Evolutionary conservation across 2,329 filamentous ascomycete genomes (phyloP).

Genomic region (Colletotrichum scovillei): DNA sequence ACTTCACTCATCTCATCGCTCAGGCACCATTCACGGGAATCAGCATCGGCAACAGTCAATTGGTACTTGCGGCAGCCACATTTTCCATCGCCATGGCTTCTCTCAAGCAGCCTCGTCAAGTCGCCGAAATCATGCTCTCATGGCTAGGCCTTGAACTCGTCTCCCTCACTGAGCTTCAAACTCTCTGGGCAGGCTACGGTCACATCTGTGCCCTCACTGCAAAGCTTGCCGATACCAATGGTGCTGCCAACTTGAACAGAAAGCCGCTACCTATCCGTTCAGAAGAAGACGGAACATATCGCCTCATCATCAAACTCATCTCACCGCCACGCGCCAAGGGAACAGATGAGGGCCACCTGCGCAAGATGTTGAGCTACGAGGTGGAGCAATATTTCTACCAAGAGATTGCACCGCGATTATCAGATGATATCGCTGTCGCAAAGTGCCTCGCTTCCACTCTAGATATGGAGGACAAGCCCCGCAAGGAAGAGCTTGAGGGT

Average conservation of each 20-base stretch:
- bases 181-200: conserved; percentile 64
- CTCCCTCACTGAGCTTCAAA: conserved; percentile 52
- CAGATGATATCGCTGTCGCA: conserved; percentile 58
- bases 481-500: conserved; percentile 46
- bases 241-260: background rate
- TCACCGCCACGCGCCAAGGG: conserved; percentile 55
- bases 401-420: conserved; percentile 62
- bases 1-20: conserved; percentile 21
- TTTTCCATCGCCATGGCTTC: conserved; percentile 14
- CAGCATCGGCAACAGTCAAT: background rate
- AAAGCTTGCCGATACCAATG: conserved; percentile 37
- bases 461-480: conserved; percentile 39
- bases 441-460: conserved; percentile 59
- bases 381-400: conserved; percentile 76
- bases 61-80: background rate
- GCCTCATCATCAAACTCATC: conserved; percentile 70
- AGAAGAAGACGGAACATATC: conserved; percentile 41
- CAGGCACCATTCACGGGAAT: background rate
- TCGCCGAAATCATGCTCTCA: conserved; percentile 53
- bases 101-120: conserved; percentile 42
- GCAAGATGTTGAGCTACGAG: conserved; percentile 75
- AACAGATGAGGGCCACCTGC: conserved; percentile 69
- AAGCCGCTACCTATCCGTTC: conserved; percentile 37
- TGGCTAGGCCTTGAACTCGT: conserved; percentile 53
- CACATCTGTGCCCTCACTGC: conserved; percentile 67